Conservation (phyloP, 108 stramenopile genomes). For the Cyclotella cryptica region DNA sequence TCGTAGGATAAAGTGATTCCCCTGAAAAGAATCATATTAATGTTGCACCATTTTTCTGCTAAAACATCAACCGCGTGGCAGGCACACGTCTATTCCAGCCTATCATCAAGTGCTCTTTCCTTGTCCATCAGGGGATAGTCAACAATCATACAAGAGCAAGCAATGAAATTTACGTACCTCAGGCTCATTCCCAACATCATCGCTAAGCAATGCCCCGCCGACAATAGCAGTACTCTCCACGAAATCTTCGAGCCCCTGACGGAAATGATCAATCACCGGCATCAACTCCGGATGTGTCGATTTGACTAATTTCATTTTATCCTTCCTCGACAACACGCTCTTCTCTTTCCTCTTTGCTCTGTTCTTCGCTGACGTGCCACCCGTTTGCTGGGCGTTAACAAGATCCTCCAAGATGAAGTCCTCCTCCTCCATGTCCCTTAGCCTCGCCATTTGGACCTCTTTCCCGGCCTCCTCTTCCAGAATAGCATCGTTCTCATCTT, state of each 20-base stretch:
- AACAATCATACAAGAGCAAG: not conserved
- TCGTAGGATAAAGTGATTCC: conserved; percentile 76
- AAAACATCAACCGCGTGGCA: conserved; percentile 58
- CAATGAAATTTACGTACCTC: conserved; percentile 58
- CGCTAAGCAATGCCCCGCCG: conserved; percentile 55
- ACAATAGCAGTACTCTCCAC: conserved; percentile 58
- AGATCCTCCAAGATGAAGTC: conserved; percentile 80
- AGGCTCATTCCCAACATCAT: conserved; percentile 47
- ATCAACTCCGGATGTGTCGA: conserved; percentile 79
- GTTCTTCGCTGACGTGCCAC: not conserved
- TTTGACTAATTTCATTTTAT: conserved; percentile 66
- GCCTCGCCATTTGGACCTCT: conserved; percentile 75
- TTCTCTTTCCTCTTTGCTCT: conserved; percentile 50
- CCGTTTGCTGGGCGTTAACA: conserved; percentile 26
- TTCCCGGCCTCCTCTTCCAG: conserved; percentile 86
- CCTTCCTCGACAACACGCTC: conserved; percentile 49
- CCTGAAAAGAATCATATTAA: conserved; percentile 29
- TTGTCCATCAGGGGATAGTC: not conserved
- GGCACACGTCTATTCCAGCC: conserved; percentile 61
- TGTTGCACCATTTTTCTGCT: conserved; percentile 88
- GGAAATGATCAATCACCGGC: conserved; percentile 74
- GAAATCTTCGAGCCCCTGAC: conserved; percentile 56
- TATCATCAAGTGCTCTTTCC: conserved; percentile 76
- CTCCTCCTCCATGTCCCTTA: conserved; percentile 83
- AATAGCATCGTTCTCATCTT: conserved; percentile 77